Conservation (phyloP, 2,329 filamentous ascomycete genomes). For the Trichoderma breve region DNA sequence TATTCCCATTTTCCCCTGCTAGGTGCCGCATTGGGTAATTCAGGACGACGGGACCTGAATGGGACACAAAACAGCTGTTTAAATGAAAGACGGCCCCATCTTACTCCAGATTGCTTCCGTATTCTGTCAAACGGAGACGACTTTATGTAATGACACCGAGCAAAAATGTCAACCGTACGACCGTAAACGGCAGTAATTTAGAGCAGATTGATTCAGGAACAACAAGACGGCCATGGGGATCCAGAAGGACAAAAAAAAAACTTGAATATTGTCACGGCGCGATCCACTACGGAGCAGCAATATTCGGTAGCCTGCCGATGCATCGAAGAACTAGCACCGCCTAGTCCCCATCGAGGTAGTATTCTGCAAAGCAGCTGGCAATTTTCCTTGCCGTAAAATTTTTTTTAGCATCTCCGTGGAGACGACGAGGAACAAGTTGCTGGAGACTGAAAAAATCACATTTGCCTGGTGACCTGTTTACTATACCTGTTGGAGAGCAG, state of each 20-base stretch:
- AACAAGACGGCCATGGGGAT: background rate
- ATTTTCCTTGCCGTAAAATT: background rate
- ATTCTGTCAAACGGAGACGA: background rate
- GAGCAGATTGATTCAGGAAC: background rate
- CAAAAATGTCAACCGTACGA: background rate
- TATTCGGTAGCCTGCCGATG: conserved; percentile 3
- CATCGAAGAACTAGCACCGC: background rate
- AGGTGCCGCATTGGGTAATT: background rate
- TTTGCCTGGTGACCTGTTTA: background rate
- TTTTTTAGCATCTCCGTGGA: background rate
- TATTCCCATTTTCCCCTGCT: background rate
- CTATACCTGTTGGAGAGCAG: background rate
- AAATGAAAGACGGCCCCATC: background rate
- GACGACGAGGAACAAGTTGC: background rate
- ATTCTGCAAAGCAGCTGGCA: background rate
- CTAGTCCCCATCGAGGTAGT: conserved; percentile 12
- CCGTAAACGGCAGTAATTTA: conserved; percentile 12
- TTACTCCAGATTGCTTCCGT: conserved; percentile 10
- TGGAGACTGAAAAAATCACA: background rate
- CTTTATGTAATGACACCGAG: conserved; percentile 11
- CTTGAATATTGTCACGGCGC: background rate
- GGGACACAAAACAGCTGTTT: background rate
- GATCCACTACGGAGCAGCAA: conserved; percentile 4
- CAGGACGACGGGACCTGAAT: background rate
- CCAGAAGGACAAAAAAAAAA: conserved; percentile 2